Conservation (phyloP, 169 alveolate genomes). For the Babesia divergens region DNA sequence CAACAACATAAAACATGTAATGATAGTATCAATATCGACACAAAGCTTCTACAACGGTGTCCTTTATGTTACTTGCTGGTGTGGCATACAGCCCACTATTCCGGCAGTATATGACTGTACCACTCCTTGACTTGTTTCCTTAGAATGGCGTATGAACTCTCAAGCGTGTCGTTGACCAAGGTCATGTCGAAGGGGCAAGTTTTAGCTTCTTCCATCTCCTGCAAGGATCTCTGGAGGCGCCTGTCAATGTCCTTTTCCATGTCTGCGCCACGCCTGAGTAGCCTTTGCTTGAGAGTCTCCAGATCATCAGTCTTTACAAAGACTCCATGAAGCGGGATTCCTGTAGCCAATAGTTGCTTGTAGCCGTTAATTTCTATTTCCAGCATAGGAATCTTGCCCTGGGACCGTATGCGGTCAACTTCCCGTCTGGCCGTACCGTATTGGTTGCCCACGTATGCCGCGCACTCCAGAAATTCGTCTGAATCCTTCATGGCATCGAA, state of each 20-base stretch:
- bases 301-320: slow-evolving; percentile 76
- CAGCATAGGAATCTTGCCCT: slow-evolving; percentile 77
- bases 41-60: not conserved
- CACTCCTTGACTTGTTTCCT: slow-evolving; percentile 8
- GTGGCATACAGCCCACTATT: not conserved
- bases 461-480: slow-evolving; percentile 79
- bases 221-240: slow-evolving; percentile 78
- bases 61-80: not conserved
- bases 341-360: slow-evolving; percentile 58
- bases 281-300: slow-evolving; percentile 75
- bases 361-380: slow-evolving; percentile 89
- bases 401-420: slow-evolving; percentile 64
- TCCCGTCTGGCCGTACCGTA: slow-evolving; percentile 83
- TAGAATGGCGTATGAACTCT: slow-evolving; percentile 11
- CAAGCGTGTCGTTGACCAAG: slow-evolving; percentile 54
- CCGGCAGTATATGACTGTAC: slow-evolving; percentile 18
- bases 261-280: slow-evolving; percentile 83
- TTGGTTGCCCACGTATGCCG: slow-evolving; percentile 78
- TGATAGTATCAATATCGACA: not conserved
- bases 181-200: slow-evolving; percentile 28
- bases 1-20: not conserved
- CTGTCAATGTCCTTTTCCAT: slow-evolving; percentile 73
- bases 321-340: slow-evolving; percentile 66
- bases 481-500: slow-evolving; percentile 74
- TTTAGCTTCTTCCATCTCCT: slow-evolving; percentile 76